Evolutionary conservation across 1,284 basidiomycete genomes (phyloP).

Genomic region (Fomitopsis pinicola): DNA sequence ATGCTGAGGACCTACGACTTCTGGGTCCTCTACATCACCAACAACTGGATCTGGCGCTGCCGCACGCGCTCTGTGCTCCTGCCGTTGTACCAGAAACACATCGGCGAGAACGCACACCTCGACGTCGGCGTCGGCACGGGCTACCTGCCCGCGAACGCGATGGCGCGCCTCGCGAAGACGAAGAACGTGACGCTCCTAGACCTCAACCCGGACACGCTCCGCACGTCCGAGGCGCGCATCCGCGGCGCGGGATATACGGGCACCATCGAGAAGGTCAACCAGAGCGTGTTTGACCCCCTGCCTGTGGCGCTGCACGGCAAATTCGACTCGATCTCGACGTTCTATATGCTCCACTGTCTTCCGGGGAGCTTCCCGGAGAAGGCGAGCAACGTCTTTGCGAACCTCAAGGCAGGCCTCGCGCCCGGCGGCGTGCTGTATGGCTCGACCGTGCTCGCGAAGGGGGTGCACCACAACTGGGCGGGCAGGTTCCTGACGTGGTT

Average conservation of each 20-base stretch:
- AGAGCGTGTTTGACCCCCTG: conserved; percentile 18
- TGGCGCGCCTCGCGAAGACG: conserved; percentile 11
- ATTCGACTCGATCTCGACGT: conserved; percentile 22
- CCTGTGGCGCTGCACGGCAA: conserved; percentile 7
- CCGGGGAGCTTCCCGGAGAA: conserved; percentile 18
- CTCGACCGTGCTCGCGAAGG: conserved; percentile 18
- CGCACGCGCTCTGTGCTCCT: conserved; percentile 13
- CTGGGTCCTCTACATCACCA: not conserved
- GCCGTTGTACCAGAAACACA: conserved; percentile 19
- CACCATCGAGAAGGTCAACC: conserved; percentile 12
- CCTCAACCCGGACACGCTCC: conserved; percentile 19
- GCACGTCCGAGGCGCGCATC: conserved; percentile 8
- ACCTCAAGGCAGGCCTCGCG: conserved; percentile 12
- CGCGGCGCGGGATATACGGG: conserved; percentile 15
- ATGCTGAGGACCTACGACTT: not conserved
- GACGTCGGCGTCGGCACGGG: conserved; percentile 23
- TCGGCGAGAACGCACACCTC: conserved; percentile 18
- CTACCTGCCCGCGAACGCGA: conserved; percentile 18
- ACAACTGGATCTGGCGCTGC: conserved; percentile 16
- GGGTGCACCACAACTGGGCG: conserved; percentile 19
- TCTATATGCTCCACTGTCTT: conserved; percentile 24
- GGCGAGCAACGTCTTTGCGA: conserved; percentile 11
- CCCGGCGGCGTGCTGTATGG: conserved; percentile 19
- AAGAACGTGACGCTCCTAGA: conserved; percentile 18
- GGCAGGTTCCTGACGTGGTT: conserved; percentile 12